Conservation (phyloP, 1,139 yeast genomes). For the Wickerhamiella pararugosa region DNA sequence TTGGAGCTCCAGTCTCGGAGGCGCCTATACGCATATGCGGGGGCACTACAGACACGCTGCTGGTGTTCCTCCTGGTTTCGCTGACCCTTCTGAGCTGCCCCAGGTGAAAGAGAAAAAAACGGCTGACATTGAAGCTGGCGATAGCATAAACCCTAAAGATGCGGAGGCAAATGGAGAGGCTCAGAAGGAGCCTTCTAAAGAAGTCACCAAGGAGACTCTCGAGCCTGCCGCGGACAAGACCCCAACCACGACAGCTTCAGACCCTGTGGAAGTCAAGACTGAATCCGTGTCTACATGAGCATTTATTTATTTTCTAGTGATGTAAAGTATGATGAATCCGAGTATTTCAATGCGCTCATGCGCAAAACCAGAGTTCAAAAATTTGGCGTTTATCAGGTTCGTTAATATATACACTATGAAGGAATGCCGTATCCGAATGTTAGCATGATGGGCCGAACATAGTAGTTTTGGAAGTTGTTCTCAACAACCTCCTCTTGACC, state of each 20-base stretch:
- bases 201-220: background rate
- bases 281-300: too few relatives aligned
- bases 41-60: conserved; percentile 49
- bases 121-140: background rate
- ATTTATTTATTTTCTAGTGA: too few relatives aligned
- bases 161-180: background rate
- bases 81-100: conserved; percentile 1
- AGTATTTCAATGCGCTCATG: too few relatives aligned
- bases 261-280: background rate
- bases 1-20: conserved; percentile 65
- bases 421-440: conserved; percentile 71
- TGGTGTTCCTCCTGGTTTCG: conserved; percentile 81
- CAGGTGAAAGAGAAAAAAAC: conserved; percentile 2
- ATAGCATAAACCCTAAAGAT: background rate
- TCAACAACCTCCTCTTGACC: conserved; percentile 92
- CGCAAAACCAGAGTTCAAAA: background rate
- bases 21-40: conserved; percentile 46
- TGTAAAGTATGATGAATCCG: too few relatives aligned
- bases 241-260: background rate
- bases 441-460: conserved; percentile 71
- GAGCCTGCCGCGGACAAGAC: background rate
- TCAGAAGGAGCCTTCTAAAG: background rate
- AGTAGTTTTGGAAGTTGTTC: conserved; percentile 75
- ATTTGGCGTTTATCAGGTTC: background rate
- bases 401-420: conserved; percentile 1